Evolutionary conservation across 2,329 filamentous ascomycete genomes (phyloP), one percentile per base, ranked within the genome.

Genomic region (Blumeriella jaapii): DNA sequence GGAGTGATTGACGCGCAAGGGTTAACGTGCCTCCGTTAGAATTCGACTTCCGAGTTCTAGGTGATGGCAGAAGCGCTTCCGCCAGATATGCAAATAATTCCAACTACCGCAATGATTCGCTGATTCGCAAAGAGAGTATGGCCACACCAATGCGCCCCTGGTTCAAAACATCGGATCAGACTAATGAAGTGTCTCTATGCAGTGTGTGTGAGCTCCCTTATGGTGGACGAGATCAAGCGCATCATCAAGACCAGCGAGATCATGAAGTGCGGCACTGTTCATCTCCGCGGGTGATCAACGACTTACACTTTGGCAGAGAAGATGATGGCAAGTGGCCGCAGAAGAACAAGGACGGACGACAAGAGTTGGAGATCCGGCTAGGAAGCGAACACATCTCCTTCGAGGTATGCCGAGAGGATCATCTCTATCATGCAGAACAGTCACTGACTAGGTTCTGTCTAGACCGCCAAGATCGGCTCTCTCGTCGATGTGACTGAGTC

Each of bases 101-200:
- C 39, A 98, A 98, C 64, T 98, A 98, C 64, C 79, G 91, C 55
- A 98, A 98, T 62, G 91, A 98, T 59, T 95, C 87, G 45, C 67
- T 98, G 50, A 98, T 98, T 56, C 82, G 91, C 47, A 98, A 98
- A 87, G 91, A 98, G 68, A 98, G 91, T 95, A 68, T 51, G 86
- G 61, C 26, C 20, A 30, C 16, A 39, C 19, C 19, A 36, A 30
- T 18, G 27, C 20, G 24, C 31, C 18, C 20, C 17, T 14, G 13
- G 12, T 6, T 27, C 7, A 12, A 29, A 34, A n/a, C n/a, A n/a
- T n/a, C n/a, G n/a, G n/a, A n/a, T 15, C 32, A 23, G 14, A 41
- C 42, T 49, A 35, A 47, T 36, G 26, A 29, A 10, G 9, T 24
- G 22, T n/a, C 10, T 6, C 30, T 36, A 39, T n/a, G n/a, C 47